Evolutionary conservation across 257 asterid genomes (phyloP).

Genomic region (Avicennia marina): DNA sequence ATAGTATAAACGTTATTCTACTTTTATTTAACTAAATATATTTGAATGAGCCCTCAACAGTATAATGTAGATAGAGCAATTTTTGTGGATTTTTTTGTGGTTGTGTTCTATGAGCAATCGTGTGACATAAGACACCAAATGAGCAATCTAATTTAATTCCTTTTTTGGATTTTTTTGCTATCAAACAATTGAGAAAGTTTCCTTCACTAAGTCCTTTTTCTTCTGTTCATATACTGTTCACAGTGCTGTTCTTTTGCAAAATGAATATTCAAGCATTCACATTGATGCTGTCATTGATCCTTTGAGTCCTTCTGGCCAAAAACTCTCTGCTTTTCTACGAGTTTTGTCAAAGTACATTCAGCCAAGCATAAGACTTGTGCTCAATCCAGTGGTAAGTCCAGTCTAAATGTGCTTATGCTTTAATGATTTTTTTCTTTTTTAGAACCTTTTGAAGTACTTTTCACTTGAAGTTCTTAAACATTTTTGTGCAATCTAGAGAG

Average conservation of each 20-base stretch:
- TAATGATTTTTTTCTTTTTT: background rate
- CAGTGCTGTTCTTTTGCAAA: conserved; percentile 83
- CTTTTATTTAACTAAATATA: too few relatives aligned
- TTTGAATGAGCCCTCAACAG: too few relatives aligned
- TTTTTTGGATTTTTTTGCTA: conserved; percentile 4
- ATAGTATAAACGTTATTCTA: too few relatives aligned
- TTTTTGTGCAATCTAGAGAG: background rate
- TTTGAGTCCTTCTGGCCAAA: conserved; percentile 95
- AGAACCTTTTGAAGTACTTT: background rate
- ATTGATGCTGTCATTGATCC: conserved; percentile 98
- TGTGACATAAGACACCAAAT: background rate
- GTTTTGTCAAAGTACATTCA: conserved; percentile 69
- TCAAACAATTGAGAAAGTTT: conserved; percentile 5
- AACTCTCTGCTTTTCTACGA: conserved; percentile 81
- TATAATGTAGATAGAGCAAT: too few relatives aligned
- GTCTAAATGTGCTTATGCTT: background rate
- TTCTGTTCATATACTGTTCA: conserved; percentile 20
- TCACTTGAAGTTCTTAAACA: conserved; percentile 1
- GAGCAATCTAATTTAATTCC: background rate
- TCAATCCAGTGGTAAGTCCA: conserved; percentile 84
- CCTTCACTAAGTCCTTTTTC: conserved; percentile 17
- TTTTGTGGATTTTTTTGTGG: background rate
- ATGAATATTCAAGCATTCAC: conserved; percentile 78
- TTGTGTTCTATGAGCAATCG: background rate
- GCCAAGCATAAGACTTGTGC: conserved; percentile 95